Base-by-base conservation (phyloP, 2,329 filamentous ascomycete species). In the Alternaria viburni region DNA sequence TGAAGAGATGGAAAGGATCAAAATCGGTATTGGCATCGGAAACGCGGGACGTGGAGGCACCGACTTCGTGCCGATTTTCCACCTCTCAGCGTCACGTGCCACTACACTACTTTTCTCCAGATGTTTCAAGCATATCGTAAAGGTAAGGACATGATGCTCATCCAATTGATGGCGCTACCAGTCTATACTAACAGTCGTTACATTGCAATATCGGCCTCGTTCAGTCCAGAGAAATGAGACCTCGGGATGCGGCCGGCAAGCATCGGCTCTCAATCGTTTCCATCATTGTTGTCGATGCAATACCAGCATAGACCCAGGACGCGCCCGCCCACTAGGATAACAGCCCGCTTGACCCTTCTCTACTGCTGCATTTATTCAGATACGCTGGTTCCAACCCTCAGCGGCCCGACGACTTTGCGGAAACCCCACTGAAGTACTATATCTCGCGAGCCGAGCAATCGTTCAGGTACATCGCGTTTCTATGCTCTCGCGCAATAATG, bases 321-420 rank as follows among this genome's bases (percentile, higher is more conserved):
- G 25, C 54, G 12, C 41, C 26, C 21, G 10, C 26, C 19, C 19
- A 15, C 15, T 21, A 15, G 12, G 12, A 9, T 3, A 47, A 11
- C 25, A 15, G 17, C 19, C 6, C 54, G 6, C 10, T n/a, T 30
- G 26, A 12, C 19, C 41, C 15, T 47, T 36, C 6, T 2, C 19
- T 6, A 17, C 12, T 46, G 21, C 43, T 23, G 6, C 11, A 44
- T n/a, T 4, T 21, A 36, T 19, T 17, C 47, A 51, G 12, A 28
- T 36, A 30, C 43, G 54, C 32, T 56, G n/a, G n/a, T 41, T 17
- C 36, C 15, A 17, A 6, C n/a, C 36, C 36, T 3, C 10, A 12
- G 15, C 25, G 19, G 44, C 13, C 54, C 44, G 11, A 46, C 19
- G 43, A 32, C 26, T 11, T 36, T 57, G 44, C 44, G 54, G 21